Evolutionary conservation across 768 basidiomycete species (phyloP), one percentile per base, ranked within the genome.

Genomic region (Mycena belliarum): DNA sequence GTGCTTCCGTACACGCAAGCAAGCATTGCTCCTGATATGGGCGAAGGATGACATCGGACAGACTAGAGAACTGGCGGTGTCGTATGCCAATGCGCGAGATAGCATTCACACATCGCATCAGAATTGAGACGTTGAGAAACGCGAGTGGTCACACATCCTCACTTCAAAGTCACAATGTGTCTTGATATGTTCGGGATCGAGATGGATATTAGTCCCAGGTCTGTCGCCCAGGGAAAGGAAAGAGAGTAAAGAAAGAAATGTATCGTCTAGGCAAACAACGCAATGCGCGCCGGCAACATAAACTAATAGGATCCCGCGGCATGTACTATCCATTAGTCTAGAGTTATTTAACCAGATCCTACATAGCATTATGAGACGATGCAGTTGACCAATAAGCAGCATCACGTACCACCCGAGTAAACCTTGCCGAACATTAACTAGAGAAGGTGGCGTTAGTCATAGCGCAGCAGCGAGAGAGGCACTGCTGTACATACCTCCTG

Each of bases 401-500:
- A 4, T 16, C n/a, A 75, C 79, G 60, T 74, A 87, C 91, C 93
- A 81, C 93, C 95, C 65, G 94, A 89, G 91, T 98, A 98, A 77
- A 98, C 95, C 85, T 96, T 97, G 87, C 95, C 95, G 79, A 98
- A 98, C 84, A 95, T 76, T 68, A 63, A 53, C 58, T 41, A 16
- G 4, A n/a, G 37, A 9, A 41, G 11, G 3, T 8, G 40, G 2
- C 4, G 40, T 41, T 23, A 41, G 40, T 23, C 40, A 11, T 6
- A 41, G 12, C 20, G 2, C 21, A n/a, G n/a, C n/a, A n/a, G 8
- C 9, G 40, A 41, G 16, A 18, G 4, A 21, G 4, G 3, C 29
- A 41, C 40, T 41, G 40, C 14, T 12, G 40, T 5, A 23, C 40
- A 10, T 9, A 41, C 40, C 40, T 93, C 82, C 76, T 98, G 96